phyloP scores from a whole-genome alignment of 139 green algal genomes.

The Chlorella sp. region DNA sequence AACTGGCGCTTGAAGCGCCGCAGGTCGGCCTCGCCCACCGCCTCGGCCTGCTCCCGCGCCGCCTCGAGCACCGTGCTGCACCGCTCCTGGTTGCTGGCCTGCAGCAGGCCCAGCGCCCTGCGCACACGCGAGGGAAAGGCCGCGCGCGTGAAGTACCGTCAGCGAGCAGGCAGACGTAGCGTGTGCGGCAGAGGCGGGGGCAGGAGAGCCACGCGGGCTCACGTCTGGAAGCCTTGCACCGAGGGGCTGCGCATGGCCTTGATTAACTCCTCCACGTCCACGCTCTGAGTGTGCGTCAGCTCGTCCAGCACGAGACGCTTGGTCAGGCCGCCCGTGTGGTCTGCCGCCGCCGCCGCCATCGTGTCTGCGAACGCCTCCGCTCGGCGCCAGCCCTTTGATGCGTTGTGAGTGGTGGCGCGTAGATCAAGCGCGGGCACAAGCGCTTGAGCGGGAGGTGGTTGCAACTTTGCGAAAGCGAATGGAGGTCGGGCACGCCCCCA shows the following conservation, averaged over 20 bases:
- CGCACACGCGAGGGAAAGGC: background rate
- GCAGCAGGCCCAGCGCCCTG: conserved; percentile 38
- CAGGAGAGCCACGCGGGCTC: background rate
- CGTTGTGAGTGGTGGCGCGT: too few relatives aligned
- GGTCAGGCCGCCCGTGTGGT: conserved; percentile 1
- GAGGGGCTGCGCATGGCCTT: conserved; percentile 12
- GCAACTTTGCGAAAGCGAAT: too few relatives aligned
- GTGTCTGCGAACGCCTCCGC: background rate
- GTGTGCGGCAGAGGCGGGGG: background rate
- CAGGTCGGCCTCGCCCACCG: conserved; percentile 52
- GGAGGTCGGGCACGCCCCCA: too few relatives aligned
- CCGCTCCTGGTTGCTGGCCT: background rate
- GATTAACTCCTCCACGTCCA: conserved; percentile 30
- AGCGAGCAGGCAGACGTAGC: background rate
- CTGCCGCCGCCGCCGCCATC: background rate
- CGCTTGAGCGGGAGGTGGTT: too few relatives aligned
- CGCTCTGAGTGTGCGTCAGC: background rate
- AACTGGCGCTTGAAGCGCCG: conserved; percentile 52
- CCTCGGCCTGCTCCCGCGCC: conserved; percentile 31
- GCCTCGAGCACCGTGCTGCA: conserved; percentile 19
- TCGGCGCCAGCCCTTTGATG: background rate
- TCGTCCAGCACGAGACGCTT: conserved; percentile 12
- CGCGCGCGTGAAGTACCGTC: background rate
- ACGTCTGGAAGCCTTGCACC: conserved; percentile 34
- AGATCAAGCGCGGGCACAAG: too few relatives aligned